Conservation (phyloP, 768 basidiomycete species). For the Boletus subparvulus region DNA sequence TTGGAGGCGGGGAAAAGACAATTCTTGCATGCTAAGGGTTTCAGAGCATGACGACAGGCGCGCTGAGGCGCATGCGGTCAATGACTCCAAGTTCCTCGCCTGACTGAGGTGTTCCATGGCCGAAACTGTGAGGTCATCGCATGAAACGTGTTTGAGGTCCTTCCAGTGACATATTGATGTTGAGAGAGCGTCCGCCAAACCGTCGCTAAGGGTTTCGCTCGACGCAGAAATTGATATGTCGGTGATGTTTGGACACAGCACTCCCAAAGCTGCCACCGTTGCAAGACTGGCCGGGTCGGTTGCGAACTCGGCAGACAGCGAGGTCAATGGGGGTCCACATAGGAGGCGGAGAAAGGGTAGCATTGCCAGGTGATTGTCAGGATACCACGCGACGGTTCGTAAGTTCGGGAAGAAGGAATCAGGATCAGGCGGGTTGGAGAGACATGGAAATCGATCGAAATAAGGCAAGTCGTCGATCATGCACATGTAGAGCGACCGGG, state of each 20-base stretch:
- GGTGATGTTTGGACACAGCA: conserved; percentile 19
- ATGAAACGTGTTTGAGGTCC: conserved; percentile 16
- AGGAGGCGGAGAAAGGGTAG: conserved; percentile 24
- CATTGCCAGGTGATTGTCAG: conserved; percentile 17
- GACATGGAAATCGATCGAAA: conserved; percentile 6
- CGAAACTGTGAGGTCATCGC: conserved; percentile 20
- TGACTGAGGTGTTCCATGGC: conserved; percentile 21
- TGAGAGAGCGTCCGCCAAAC: conserved; percentile 16
- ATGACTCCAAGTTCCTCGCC: conserved; percentile 12
- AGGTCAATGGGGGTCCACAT: conserved; percentile 23
- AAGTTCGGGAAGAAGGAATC: conserved; percentile 24
- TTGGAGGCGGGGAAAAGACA: conserved; percentile 10
- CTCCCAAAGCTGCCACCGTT: conserved; percentile 12
- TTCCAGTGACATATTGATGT: conserved; percentile 22
- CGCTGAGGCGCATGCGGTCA: conserved; percentile 14
- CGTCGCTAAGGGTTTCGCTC: conserved; percentile 3
- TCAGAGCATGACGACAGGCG: conserved; percentile 11
- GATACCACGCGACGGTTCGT: conserved; percentile 23
- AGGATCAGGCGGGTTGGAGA: conserved; percentile 14
- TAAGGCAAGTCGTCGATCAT: conserved; percentile 18
- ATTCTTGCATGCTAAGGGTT: background rate
- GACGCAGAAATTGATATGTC: conserved; percentile 17
- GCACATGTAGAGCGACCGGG: conserved; percentile 21
- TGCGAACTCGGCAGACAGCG: conserved; percentile 20
- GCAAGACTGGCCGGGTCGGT: conserved; percentile 17